A percentile compares a stretch with the other conserved stretches of the same genome.
Conservation (phyloP, 768 basidiomycete genomes). For the Candolleomyces eurysporus region DNA sequence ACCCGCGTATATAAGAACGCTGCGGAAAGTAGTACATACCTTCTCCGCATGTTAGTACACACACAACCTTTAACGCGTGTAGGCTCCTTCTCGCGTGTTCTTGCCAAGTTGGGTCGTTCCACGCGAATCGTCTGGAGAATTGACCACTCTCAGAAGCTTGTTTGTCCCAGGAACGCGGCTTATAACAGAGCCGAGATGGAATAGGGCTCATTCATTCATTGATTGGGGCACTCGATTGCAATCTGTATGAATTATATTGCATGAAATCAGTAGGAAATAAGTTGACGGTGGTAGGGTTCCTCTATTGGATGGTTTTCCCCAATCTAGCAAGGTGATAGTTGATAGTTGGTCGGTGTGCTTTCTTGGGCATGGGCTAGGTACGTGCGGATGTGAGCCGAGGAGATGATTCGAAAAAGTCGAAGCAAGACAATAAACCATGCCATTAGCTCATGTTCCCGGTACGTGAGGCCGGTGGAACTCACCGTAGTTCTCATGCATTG, state of each 20-base stretch:
- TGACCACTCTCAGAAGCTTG: neutral
- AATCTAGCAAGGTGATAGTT: conserved; percentile 88
- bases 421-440: neutral
- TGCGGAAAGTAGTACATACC: neutral
- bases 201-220: too few relatives aligned
- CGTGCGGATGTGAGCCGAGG: neutral
- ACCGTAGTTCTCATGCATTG: conserved; percentile 87
- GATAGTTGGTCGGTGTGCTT: conserved; percentile 71
- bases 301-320: conserved; percentile 70
- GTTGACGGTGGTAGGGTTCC: neutral
- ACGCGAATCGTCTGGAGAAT: neutral
- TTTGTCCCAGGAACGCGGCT: too few relatives aligned
- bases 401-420: neutral
- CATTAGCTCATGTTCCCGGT: conserved; percentile 3
- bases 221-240: neutral
- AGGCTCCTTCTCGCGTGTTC: conserved; percentile 9
- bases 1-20: neutral
- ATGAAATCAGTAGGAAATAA: neutral
- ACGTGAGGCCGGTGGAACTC: conserved; percentile 26
- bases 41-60: neutral
- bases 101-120: neutral
- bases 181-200: too few relatives aligned
- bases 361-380: conserved; percentile 63
- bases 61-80: neutral
- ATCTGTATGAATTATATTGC: neutral